phyloP scores from a whole-genome alignment of 257 asterid species.

The Phtheirospermum japonicum region DNA sequence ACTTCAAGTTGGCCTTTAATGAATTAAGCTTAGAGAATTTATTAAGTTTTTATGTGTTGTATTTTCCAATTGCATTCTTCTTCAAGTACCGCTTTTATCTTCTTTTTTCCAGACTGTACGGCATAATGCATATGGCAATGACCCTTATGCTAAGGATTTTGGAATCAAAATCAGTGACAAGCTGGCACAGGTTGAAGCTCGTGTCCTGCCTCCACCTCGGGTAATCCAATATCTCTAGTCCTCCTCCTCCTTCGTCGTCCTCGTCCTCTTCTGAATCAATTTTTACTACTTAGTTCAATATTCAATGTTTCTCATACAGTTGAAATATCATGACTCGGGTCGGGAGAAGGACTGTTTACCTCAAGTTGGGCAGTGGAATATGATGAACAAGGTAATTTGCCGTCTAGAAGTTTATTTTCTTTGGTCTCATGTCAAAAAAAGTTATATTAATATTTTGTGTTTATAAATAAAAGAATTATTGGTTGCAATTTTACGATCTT shows the following conservation, averaged over 20 bases:
- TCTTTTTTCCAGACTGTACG: conserved; percentile 60
- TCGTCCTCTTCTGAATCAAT: neutral
- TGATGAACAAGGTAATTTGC: conserved; percentile 87
- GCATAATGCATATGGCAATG: conserved; percentile 77
- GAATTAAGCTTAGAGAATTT: neutral
- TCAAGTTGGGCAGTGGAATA: conserved; percentile 96
- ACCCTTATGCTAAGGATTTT: conserved; percentile 82
- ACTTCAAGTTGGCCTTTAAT: conserved; percentile 48
- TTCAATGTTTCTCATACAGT: conserved; percentile 41
- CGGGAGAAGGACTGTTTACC: conserved; percentile 92
- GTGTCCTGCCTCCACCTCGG: conserved; percentile 88
- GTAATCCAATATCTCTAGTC: conserved; percentile 35
- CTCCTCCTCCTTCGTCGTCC: no score
- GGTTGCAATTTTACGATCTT: neutral
- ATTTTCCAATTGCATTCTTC: conserved; percentile 2
- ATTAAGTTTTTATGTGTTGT: neutral
- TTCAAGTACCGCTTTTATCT: neutral
- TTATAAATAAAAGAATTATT: conserved; percentile 9
- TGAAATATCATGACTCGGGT: conserved; percentile 91
- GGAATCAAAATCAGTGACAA: conserved; percentile 89
- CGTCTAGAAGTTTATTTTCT: neutral
- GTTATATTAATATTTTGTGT: neutral
- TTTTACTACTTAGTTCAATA: neutral
- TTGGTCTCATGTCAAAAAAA: neutral
- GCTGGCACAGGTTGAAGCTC: conserved; percentile 96